A percentile compares a stretch with the other conserved stretches of the same genome.
Evolutionary conservation across 169 alveolate genomes (phyloP).

Genomic region (Plasmodium billcollinsi): DNA sequence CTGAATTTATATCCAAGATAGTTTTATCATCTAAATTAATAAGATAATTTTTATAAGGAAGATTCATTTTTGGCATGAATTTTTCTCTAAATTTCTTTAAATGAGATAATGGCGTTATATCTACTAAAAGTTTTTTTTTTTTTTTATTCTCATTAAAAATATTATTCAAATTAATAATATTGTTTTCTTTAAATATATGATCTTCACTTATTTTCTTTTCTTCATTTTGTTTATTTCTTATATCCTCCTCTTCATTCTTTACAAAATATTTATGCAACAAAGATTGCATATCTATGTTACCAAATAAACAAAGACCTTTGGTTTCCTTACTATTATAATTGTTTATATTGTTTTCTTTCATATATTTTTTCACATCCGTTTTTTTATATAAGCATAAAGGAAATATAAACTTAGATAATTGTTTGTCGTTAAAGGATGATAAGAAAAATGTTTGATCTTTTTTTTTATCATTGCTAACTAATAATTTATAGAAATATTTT

Average conservation of each 20-base stretch:
- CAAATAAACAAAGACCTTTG: constrained; percentile 46
- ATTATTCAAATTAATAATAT: too few relatives aligned
- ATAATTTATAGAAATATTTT: constrained; percentile 17
- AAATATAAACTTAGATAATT: constrained; percentile 50
- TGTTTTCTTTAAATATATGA: neutral
- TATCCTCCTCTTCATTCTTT: neutral
- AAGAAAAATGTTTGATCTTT: constrained; percentile 68
- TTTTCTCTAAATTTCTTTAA: constrained; percentile 14
- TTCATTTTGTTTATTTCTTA: neutral
- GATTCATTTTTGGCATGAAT: neutral
- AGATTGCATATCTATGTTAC: constrained; percentile 48
- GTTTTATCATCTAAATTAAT: constrained; percentile 42
- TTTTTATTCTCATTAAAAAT: too few relatives aligned
- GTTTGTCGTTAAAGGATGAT: constrained; percentile 45
- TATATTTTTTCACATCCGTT: constrained; percentile 11
- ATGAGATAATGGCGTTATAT: neutral
- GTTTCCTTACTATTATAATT: constrained; percentile 44
- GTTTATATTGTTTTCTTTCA: constrained; percentile 19
- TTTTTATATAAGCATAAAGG: constrained; percentile 33
- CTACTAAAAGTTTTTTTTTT: too few relatives aligned
- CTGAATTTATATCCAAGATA: constrained; percentile 37
- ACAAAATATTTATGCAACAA: constrained; percentile 12
- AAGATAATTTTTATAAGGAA: constrained; percentile 32
- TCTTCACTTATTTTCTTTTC: neutral
- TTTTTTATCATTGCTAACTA: constrained; percentile 30